Conservation (phyloP, 2,329 filamentous ascomycete species). For the Calonectria honghensis region DNA sequence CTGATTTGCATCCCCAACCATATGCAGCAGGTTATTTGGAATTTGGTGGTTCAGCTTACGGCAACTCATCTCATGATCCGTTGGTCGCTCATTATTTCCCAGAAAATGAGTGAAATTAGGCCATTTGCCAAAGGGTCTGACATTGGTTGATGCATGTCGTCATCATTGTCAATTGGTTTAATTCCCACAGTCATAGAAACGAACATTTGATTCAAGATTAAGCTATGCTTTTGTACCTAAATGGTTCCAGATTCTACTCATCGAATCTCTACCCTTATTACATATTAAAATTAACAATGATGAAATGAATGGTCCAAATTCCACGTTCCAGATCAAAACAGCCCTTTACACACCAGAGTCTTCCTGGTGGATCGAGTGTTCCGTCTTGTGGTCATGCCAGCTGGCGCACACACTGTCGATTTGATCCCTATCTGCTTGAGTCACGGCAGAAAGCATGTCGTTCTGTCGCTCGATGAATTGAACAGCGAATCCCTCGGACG, state of each 20-base stretch:
- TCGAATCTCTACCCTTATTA: slow-evolving; percentile 9
- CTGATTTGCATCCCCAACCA: no score
- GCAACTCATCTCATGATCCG: not conserved
- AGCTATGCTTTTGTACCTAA: not conserved
- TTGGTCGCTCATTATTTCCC: not conserved
- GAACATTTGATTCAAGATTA: not conserved
- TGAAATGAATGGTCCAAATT: not conserved
- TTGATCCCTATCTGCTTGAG: not conserved
- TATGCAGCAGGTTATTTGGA: no score
- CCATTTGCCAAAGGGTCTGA: no score
- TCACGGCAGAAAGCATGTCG: not conserved
- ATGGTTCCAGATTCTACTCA: not conserved
- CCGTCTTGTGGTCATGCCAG: slow-evolving; percentile 8
- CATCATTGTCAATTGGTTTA: rapidly evolving
- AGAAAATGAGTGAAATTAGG: not conserved
- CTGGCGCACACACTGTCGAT: slow-evolving; percentile 1
- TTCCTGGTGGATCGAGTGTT: slow-evolving; percentile 7
- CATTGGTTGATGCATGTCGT: no score
- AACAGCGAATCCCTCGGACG: slow-evolving; percentile 7
- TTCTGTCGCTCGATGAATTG: slow-evolving; percentile 7
- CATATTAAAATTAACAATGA: not conserved
- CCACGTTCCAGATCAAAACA: not conserved
- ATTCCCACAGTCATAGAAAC: not conserved
- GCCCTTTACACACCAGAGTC: not conserved
- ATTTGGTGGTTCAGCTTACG: not conserved